Percentiles rank a stretch among this genome's conserved stretches.
phyloP scores from a whole-genome alignment of 2,329 filamentous ascomycete species.

The Fonsecaea nubica region DNA sequence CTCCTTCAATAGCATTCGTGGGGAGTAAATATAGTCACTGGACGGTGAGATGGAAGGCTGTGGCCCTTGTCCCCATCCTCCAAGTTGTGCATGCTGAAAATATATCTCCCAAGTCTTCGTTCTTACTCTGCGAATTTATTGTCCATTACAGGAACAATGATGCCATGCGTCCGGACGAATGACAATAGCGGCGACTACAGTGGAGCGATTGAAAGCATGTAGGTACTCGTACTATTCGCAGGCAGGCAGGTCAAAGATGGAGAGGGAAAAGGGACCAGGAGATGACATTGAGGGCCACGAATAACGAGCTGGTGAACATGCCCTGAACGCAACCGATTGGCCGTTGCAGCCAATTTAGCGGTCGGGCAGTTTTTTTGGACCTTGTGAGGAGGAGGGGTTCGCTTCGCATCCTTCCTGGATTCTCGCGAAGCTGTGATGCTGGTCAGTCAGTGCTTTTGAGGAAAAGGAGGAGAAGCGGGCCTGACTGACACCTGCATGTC shows the following conservation, averaged over 20 bases:
- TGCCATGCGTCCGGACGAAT: neutral
- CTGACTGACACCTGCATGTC: neutral
- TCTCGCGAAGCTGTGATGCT: neutral
- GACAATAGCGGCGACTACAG: neutral
- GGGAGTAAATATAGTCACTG: neutral
- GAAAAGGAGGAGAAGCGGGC: neutral
- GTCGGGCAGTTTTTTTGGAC: neutral
- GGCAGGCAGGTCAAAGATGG: neutral
- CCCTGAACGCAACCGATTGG: neutral
- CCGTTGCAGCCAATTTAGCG: neutral
- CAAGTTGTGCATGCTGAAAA: neutral
- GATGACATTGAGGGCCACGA: neutral
- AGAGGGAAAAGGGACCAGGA: neutral
- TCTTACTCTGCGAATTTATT: neutral
- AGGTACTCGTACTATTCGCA: neutral
- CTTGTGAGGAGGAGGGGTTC: neutral
- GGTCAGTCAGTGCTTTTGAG: neutral
- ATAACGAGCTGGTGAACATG: neutral
- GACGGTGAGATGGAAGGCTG: neutral
- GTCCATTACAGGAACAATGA: neutral
- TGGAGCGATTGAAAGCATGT: neutral
- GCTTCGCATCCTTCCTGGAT: neutral
- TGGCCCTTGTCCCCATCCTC: neutral
- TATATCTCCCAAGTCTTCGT: neutral
- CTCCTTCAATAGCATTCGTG: neutral